Base-by-base conservation (phyloP, 768 basidiomycete species). In the Punctularia strigosozonata region DNA sequence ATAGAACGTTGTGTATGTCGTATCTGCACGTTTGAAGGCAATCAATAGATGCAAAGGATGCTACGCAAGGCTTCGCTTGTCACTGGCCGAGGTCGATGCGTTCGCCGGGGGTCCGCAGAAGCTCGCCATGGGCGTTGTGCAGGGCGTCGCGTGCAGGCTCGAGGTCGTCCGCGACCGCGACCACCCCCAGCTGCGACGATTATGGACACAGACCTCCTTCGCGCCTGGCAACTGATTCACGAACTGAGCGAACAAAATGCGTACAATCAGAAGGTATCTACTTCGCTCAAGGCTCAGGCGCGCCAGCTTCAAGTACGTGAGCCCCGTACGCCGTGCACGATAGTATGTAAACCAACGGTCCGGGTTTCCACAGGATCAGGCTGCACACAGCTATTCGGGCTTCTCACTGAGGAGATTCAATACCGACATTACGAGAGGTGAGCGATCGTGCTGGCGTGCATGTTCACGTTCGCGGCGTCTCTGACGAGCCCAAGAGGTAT, bases 161-260 rank as follows among this genome's bases (percentile, higher is more conserved):
- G n/a, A n/a, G n/a, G n/a, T n/a, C n/a, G n/a, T n/a, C n/a, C n/a
- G n/a, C n/a, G n/a, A n/a, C n/a, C n/a, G n/a, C n/a, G n/a, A n/a
- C n/a, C n/a, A n/a, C n/a, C n/a, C n/a, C n/a, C 10, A 54, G 54
- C 53, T 56, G 54, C 33, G 46, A 53, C 43, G 47, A 54, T 4
- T 54, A 74, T 81, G 73, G 82, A 84, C 47, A 66, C 56, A 46
- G 87, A 88, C 37, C 69, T 87, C 37, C 53, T 81, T 31, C 70
- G 81, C 18, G 73, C 85, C 36, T 88, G 82, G 80, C 73, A 78
- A 43, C 69, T 91, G 22, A 39, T 47, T 25, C 44, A 50, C 4
- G 66, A 69, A 37, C 59, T 69, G 23, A 55, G 56, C 5, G 55
- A 60, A 10, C 65, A 67, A 47, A 56, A 71, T 37, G 53, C 59